These are phyloP conservation scores for Beauveria bassiana DNA, from an alignment of 2,329 filamentous ascomycete species.

Conservation along the genomic window DNA sequence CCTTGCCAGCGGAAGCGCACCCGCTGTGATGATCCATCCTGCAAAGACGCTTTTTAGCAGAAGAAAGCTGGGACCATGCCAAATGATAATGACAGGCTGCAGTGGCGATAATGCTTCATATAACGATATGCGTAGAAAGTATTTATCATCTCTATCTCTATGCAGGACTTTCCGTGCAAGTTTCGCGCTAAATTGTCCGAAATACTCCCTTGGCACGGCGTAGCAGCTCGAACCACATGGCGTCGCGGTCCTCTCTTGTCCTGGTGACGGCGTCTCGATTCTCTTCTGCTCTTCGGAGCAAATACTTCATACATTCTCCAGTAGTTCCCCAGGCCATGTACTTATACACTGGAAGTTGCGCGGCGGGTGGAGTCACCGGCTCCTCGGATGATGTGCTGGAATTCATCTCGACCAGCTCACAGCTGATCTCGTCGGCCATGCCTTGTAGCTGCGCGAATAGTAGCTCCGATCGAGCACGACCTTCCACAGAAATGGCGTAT, in stretches of 20 bases:
- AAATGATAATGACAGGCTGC: too few relatives aligned
- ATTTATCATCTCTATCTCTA: too few relatives aligned
- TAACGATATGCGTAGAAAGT: too few relatives aligned
- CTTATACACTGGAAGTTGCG: slow-evolving; percentile 56
- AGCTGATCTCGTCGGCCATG: slow-evolving; percentile 91
- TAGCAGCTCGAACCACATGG: slow-evolving; percentile 54
- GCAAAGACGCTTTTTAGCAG: neutral
- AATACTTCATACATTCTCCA: slow-evolving; percentile 78
- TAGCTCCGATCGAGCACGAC: slow-evolving; percentile 31
- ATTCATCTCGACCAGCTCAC: slow-evolving; percentile 41
- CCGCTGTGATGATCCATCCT: neutral
- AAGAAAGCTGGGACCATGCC: neutral
- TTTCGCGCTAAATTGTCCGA: neutral
- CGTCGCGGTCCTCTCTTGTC: slow-evolving; percentile 52
- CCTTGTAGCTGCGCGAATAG: slow-evolving; percentile 69
- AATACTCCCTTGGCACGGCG: slow-evolving; percentile 41
- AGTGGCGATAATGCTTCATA: too few relatives aligned
- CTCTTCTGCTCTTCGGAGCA: slow-evolving; percentile 57
- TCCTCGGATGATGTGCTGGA: slow-evolving; percentile 14
- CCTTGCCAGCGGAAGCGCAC: neutral
- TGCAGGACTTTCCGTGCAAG: too few relatives aligned
- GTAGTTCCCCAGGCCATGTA: slow-evolving; percentile 65
- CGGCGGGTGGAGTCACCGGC: neutral
- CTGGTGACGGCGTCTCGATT: slow-evolving; percentile 63
- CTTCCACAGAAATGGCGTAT: slow-evolving; percentile 40